Evolutionary conservation across 345 rosid genomes (phyloP), one percentile per base, ranked within the genome.

Genomic region (Citrus cavaleriei): DNA sequence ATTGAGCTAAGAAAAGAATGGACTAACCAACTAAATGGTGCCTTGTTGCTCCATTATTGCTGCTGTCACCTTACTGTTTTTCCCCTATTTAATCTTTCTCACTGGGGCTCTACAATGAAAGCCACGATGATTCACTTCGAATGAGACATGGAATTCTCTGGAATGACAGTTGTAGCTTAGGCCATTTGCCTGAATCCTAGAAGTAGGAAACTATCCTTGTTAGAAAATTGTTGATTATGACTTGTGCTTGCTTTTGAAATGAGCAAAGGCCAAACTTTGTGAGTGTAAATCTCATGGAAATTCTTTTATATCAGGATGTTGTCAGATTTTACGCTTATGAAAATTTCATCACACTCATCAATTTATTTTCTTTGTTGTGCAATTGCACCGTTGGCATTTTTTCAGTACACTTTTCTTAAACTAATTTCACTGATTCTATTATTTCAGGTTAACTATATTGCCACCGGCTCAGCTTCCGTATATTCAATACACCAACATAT

Each of bases 121-220:
- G 42, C n/a, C 37, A 69, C 67, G 54, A 37, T 62, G 37, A 38
- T 34, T 35, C 37, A 38, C 65, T 55, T 67, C 18, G 63, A 76
- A 35, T 60, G 68, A 40, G 55, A 59, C 34, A 22, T 70, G 42
- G 66, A 24, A 66, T 42, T 80, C 27, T 22, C 57, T 60, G 24
- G 51, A 66, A 6, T 76, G 65, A 58, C 40, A 30, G 30, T 28
- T 34, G 42, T 25, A 32, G 63, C 62, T 19, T 19, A 9, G 62
- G 68, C 35, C 28, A 22, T n/a, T 49, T 30, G 18, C 32, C 59
- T 58, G 40, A 65, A 71, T 65, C 62, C 80, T 40, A 54, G 68
- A 75, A 68, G 83, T 80, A 82, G 84, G 84, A 83, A 86, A 40
- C 81, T 66, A 68, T 86, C 83, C 70, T 58, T 86, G 78, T 84